Percentiles rank a stretch among this genome's conserved stretches.
These are phyloP conservation scores for Gillenia trifoliata DNA, from an alignment of 306 rosid species.

Conservation along the genomic window DNA sequence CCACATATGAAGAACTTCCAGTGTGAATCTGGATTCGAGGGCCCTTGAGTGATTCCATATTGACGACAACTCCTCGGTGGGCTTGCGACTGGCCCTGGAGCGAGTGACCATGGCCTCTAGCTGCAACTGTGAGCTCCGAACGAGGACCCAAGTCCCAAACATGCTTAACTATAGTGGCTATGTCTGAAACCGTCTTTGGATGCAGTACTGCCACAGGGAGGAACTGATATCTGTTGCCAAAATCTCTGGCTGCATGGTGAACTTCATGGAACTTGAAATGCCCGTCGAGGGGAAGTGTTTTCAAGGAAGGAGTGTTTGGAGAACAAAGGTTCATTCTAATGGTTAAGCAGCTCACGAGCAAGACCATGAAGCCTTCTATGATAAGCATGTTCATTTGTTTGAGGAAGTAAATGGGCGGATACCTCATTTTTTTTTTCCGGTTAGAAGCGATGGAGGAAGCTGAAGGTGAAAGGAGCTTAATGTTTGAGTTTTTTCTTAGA, in stretches of 20 bases:
- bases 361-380: conserved; percentile 46
- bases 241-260: conserved; percentile 67
- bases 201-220: conserved; percentile 66
- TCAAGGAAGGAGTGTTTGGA: conserved; percentile 45
- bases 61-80: conserved; percentile 73
- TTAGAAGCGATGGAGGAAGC: conserved; percentile 28
- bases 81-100: conserved; percentile 89
- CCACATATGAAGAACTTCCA: conserved; percentile 52
- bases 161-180: conserved; percentile 58
- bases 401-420: conserved; percentile 34
- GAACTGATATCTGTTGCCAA: conserved; percentile 70
- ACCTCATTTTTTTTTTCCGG: conserved; percentile 28
- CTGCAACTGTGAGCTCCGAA: conserved; percentile 81
- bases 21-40: conserved; percentile 48
- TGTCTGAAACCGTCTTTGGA: conserved; percentile 77
- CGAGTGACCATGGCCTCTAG: conserved; percentile 98
- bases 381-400: conserved; percentile 38
- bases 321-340: conserved; percentile 43
- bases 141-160: conserved; percentile 69
- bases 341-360: conserved; percentile 48
- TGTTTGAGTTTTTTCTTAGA: conserved; percentile 23
- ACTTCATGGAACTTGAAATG: conserved; percentile 56
- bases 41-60: conserved; percentile 68
- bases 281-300: conserved; percentile 59
- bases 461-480: conserved; percentile 40